Evolutionary conservation across 768 basidiomycete species (phyloP).

Genomic region (Calocera viscosa): DNA sequence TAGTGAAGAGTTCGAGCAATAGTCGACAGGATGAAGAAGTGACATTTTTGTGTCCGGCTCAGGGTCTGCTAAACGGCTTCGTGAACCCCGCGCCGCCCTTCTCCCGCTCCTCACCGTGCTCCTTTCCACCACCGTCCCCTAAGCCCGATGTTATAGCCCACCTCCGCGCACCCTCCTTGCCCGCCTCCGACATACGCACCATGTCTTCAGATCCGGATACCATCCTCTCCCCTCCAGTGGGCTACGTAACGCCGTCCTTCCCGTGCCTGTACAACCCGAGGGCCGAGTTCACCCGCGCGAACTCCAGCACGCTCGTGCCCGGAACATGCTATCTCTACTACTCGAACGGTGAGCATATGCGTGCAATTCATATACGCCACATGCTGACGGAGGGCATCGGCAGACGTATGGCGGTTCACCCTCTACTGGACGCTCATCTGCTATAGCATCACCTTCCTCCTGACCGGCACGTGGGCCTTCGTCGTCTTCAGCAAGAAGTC

Average conservation of each 20-base stretch:
- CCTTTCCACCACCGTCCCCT: background rate
- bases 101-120: background rate
- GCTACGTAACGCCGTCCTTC: background rate
- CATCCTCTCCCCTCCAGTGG: background rate
- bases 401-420: slow-evolving; percentile 2
- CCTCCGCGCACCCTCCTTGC: background rate
- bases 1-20: background rate
- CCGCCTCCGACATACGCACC: background rate
- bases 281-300: background rate
- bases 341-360: background rate
- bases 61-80: background rate
- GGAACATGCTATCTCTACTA: background rate
- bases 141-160: background rate
- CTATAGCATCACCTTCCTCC: slow-evolving; percentile 4
- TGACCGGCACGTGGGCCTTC: background rate
- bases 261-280: slow-evolving; percentile 6
- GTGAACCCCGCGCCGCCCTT: background rate
- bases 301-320: background rate
- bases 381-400: background rate
- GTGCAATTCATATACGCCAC: background rate
- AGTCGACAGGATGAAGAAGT: background rate
- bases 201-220: slow-evolving; percentile 3
- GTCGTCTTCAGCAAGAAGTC: background rate
- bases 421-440: slow-evolving; percentile 8
- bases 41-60: slow-evolving; percentile 3